Percentiles rank a stretch among this genome's conserved stretches.
Conservation (phyloP, 257 asterid genomes). For the Solanum arcanum region DNA sequence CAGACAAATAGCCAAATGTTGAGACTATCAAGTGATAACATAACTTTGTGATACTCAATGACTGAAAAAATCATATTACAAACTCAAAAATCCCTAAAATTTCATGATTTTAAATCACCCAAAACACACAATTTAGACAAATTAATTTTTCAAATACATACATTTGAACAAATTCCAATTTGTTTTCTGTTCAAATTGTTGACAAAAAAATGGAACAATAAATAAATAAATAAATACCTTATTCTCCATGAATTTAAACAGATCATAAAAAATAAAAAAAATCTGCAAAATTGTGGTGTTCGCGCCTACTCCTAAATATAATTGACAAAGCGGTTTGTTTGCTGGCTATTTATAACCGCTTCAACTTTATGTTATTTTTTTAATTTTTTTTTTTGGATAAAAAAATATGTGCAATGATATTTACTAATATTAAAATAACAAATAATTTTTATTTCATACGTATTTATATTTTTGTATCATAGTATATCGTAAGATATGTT, state of each 20-base stretch:
- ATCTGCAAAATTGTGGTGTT: neutral
- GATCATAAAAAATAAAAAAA: neutral
- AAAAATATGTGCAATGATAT: neutral
- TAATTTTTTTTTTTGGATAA: too few species aligned
- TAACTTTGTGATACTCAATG: neutral
- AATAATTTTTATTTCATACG: too few species aligned
- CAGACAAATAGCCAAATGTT: neutral
- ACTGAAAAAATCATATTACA: neutral
- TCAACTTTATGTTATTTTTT: too few species aligned
- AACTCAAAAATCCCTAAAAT: neutral
- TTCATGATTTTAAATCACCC: neutral
- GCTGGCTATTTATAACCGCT: neutral
- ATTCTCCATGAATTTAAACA: neutral
- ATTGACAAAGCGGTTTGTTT: neutral
- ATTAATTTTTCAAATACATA: neutral
- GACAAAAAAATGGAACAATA: neutral
- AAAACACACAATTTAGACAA: neutral
- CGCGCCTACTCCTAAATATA: neutral
- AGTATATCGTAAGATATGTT: too few species aligned
- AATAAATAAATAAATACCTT: neutral
- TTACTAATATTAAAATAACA: too few species aligned
- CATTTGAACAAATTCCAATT: neutral
- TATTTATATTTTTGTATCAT: too few species aligned
- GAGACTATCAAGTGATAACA: neutral
- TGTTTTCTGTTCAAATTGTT: neutral